phyloP scores from a whole-genome alignment of 2,329 filamentous ascomycete genomes.

The Dothiorella sarmentorum region DNA sequence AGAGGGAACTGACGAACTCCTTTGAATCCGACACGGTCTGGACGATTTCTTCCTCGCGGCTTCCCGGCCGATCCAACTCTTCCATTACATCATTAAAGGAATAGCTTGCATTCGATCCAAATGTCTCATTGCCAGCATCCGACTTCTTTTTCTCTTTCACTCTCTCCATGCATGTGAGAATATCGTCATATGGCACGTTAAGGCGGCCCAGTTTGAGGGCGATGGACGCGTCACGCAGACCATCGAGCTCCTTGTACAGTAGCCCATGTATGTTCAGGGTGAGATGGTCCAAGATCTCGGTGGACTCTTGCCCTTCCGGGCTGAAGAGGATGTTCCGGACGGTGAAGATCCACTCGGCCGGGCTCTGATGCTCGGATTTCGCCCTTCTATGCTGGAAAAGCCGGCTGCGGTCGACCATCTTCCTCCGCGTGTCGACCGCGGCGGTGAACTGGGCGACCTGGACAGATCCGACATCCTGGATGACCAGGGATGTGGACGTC shows the following conservation, averaged over 20 bases:
- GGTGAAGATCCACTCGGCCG: conserved; percentile 92
- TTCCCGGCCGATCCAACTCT: conserved; percentile 68
- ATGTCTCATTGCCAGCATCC: conserved; percentile 22
- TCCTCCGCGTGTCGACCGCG: conserved; percentile 84
- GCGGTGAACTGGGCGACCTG: conserved; percentile 82
- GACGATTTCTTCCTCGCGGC: conserved; percentile 64
- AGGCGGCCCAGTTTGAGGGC: conserved; percentile 87
- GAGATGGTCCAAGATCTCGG: conserved; percentile 83
- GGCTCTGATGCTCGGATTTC: conserved; percentile 58
- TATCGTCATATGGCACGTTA: conserved; percentile 85
- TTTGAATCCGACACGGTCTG: conserved; percentile 87
- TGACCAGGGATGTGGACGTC: conserved; percentile 70
- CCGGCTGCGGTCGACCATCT: conserved; percentile 85
- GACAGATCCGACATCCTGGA: conserved; percentile 78
- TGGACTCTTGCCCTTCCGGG: conserved; percentile 75
- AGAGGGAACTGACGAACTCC: conserved; percentile 83
- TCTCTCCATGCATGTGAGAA: conserved; percentile 60
- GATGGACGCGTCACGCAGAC: conserved; percentile 83
- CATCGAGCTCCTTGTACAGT: conserved; percentile 78
- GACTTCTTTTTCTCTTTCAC: conserved; percentile 47
- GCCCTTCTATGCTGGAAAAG: conserved; percentile 69
- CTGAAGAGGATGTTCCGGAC: conserved; percentile 85
- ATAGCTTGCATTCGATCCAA: conserved; percentile 49
- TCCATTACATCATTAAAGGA: conserved; percentile 71
- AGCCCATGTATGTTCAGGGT: conserved; percentile 89